Evolutionary conservation across 2,329 filamentous ascomycete genomes (phyloP), one percentile per base, ranked within the genome.

Genomic region (Phialemoniopsis sp.): DNA sequence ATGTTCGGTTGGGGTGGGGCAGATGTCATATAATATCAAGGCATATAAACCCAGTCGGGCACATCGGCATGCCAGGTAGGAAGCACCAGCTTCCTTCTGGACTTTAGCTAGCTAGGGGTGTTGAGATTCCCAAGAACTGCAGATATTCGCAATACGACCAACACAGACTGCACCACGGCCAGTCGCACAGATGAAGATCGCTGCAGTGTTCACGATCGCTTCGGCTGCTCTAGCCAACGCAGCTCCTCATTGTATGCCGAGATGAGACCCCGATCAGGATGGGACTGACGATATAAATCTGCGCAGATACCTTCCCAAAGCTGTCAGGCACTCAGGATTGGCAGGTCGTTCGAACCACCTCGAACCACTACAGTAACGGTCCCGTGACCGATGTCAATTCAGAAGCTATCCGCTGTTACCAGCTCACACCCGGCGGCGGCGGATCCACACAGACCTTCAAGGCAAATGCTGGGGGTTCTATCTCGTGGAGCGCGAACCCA

Each of bases 401-500:
- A 14, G 37, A 46, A 8, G 49, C 47, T 18, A 55, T 57, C 39
- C 46, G 53, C 15, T 57, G 54, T 46, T 55, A 52, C 44, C 48
- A 53, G 43, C 44, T 50, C 26, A 38, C 42, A 4, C 40, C 46
- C 19, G 50, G 49, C 8, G 48, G 45, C 32, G 45, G 44, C 17
- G 45, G 54, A 4, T 55, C 14, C 29, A 42, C 55, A 10, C 42
- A 40, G 8, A 62, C 60, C 3, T 57, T 52, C 14, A 56, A 50
- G 14, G 50, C 63, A 13, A 50, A 51, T n/a, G 63, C 64, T 13
- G 66, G 66, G n/a, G 46, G 52, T 14, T 50, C 49, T 5, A 46
- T 68, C 21, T 60, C 56, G 16, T 67, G 67, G 49, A 54, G 56
- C 13, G 57, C 62, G 8, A 58, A 54, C 45, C 53, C 59, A 13